Evolutionary conservation across 805 yeast species (phyloP), one percentile per base, ranked within the genome.

Genomic region (Metschnikowia hibisci): DNA sequence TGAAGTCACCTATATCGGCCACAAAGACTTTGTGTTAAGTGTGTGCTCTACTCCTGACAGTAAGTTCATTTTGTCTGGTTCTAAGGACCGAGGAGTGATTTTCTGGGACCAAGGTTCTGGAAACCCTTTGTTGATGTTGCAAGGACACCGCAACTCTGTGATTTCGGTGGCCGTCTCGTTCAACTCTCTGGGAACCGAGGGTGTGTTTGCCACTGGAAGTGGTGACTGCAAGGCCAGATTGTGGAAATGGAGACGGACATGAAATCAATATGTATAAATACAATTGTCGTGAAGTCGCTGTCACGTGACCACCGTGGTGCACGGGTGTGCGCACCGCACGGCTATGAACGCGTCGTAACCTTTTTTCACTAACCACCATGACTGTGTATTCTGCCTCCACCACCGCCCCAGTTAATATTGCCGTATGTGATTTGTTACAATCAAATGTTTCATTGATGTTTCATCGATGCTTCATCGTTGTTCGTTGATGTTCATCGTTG

Each of bases 141-240:
- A 89, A 71, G 98, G 98, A 28, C 98, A 91, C 66, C 82, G 93
- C 63, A 91, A 91, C 71, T 86, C 96, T 8, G 98, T 93, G 37
- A 91, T 91, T 54, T 82, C 91, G 43, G 98, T 91, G 31, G 88
- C 96, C 38, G 96, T 93, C 16, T 82, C 93, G 18, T 88, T 89
- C 53, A 81, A 81, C 49, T 82, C 87, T 49, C 74, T 77, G 48
- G 84, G 83, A 38, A 77, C 77, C 48, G 82, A 80, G 51, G 91
- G 95, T 38, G 82, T 87, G 56, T 93, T 91, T 73, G 98, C 98
- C 43, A 90, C 98, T 11, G 98, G 98, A 44, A 78, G 88, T 66
- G 99, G 98, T 63, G 98, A 91, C 68, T 91, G 96, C 67, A 87
- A 90, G 63, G 98, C 98, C 32, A 81, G 96, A 67, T 86, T 91